Base-by-base conservation (phyloP, 257 asterid species). In the Cynanchum wilfordii region DNA sequence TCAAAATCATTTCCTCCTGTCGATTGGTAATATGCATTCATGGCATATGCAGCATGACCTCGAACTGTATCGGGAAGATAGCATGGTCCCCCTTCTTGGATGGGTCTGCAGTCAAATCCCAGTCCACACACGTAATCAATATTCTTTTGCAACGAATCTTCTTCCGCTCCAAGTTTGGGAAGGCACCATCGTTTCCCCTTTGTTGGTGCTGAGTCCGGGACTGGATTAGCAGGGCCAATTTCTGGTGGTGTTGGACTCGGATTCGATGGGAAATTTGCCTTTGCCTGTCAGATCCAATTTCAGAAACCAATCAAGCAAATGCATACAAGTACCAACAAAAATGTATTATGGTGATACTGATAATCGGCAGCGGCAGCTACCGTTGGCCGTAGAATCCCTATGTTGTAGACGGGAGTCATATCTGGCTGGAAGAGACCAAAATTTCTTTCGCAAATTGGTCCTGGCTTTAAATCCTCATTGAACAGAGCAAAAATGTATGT, bases 381-480 rank as follows among this genome's bases (percentile, higher is more conserved):
- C 77, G 70, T 68, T 17, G 85, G 84, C 79, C 84, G 80, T 51
- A 89, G 73, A 66, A 87, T 77, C 44, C 96, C 92, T 4, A 84
- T 68, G 73, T 86, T 72, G 74, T 87, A 89, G 33, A 86, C 90
- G 0, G 91, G 90, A 27, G 83, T 82, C 77, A 80, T 65, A 25
- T 67, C 76, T 24, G 82, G 82, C 52, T 40, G 83, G 77, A 82
- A 81, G 51, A 90, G 76, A 3, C 96, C 96, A n/a, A 87, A 90
- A 72, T 87, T 85, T 81, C 91, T 85, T 73, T 90, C 95, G 30
- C 85, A 83, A 0, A 75, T 76, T 25, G 95, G 95, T 59, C 93
- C 95, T 17, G 93, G 91, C 78, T 88, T 90, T 54, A 84, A n/a
- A 75, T 90, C 85, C 71, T 90, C 96, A 15, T 90, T 87, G 64